Evolutionary conservation across 2,329 filamentous ascomycete genomes (phyloP).

Genomic region (Cercospora zeae-maydis): DNA sequence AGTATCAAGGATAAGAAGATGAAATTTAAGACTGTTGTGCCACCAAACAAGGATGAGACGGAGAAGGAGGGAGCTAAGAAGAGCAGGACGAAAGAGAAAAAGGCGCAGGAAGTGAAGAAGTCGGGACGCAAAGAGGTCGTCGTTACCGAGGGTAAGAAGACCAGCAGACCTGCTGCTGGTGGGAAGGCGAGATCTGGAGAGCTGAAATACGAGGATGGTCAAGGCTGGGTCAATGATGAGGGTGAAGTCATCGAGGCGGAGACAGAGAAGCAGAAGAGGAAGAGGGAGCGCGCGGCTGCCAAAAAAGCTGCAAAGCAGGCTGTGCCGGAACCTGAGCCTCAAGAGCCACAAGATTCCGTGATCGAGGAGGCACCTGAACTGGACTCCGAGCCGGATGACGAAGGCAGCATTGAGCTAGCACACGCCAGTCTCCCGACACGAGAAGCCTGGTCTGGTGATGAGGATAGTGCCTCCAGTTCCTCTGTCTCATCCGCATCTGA

Average conservation of each 20-base stretch:
- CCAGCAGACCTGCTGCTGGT: slow-evolving; percentile 57
- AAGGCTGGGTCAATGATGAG: slow-evolving; percentile 80
- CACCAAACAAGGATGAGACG: slow-evolving; percentile 42
- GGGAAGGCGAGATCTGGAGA: slow-evolving; percentile 43
- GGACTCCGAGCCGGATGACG: slow-evolving; percentile 17
- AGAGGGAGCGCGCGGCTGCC: slow-evolving; percentile 33
- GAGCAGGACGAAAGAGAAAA: slow-evolving; percentile 56
- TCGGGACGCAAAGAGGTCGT: slow-evolving; percentile 58
- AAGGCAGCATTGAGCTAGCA: slow-evolving; percentile 12
- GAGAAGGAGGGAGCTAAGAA: slow-evolving; percentile 59
- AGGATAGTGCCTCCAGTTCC: slow-evolving; percentile 9
- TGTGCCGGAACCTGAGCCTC: neutral
- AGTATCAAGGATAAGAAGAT: slow-evolving; percentile 69
- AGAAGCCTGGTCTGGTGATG: slow-evolving; percentile 15
- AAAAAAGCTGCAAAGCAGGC: slow-evolving; percentile 9
- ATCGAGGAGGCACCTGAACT: slow-evolving; percentile 13
- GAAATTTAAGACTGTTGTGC: slow-evolving; percentile 76
- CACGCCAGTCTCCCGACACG: slow-evolving; percentile 12
- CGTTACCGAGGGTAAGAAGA: slow-evolving; percentile 87
- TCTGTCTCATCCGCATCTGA: slow-evolving; percentile 13
- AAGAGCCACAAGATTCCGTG: slow-evolving; percentile 2
- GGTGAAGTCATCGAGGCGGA: slow-evolving; percentile 69
- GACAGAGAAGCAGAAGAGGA: slow-evolving; percentile 25
- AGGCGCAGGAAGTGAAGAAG: slow-evolving; percentile 57
- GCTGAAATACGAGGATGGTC: slow-evolving; percentile 71